A percentile compares a stretch with the other conserved stretches of the same genome.
Conservation (phyloP, 257 asterid genomes). For the Ilex aquifolium region DNA sequence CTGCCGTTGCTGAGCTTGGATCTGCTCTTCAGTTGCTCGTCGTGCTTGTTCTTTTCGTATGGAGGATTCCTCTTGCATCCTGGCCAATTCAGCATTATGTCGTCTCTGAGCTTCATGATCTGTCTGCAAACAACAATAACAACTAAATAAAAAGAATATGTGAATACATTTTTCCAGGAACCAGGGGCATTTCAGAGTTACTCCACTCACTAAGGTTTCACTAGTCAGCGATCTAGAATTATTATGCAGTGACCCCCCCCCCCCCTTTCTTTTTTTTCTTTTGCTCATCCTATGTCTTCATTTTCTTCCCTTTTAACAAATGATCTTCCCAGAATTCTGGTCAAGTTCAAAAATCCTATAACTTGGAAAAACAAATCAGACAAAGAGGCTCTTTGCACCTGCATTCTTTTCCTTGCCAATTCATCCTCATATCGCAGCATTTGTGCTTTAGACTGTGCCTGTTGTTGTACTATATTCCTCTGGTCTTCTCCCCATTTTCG, state of each 20-base stretch:
- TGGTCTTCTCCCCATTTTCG: conserved; percentile 89
- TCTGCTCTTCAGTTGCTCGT: conserved; percentile 92
- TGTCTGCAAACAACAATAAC: conserved; percentile 42
- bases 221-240: background rate
- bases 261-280: background rate
- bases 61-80: conserved; percentile 94
- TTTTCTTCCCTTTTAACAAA: background rate
- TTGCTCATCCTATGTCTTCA: background rate
- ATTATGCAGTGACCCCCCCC: background rate
- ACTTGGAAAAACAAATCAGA: conserved; percentile 1
- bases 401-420: conserved; percentile 85
- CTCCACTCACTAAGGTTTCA: background rate
- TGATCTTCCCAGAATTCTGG: background rate
- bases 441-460: conserved; percentile 90
- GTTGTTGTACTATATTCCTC: conserved; percentile 77
- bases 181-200: background rate
- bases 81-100: conserved; percentile 76
- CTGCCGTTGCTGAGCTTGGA: conserved; percentile 87
- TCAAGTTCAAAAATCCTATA: conserved; percentile 5
- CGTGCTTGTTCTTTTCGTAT: conserved; percentile 82
- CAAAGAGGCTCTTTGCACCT: conserved; percentile 37
- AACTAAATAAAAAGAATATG: conserved; percentile 10
- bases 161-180: conserved; percentile 12
- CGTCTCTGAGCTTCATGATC: conserved; percentile 85
- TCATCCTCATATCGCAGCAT: conserved; percentile 90